Evolutionary conservation across 2,329 filamentous ascomycete genomes (phyloP).

Genomic region (Neurospora crassa): DNA sequence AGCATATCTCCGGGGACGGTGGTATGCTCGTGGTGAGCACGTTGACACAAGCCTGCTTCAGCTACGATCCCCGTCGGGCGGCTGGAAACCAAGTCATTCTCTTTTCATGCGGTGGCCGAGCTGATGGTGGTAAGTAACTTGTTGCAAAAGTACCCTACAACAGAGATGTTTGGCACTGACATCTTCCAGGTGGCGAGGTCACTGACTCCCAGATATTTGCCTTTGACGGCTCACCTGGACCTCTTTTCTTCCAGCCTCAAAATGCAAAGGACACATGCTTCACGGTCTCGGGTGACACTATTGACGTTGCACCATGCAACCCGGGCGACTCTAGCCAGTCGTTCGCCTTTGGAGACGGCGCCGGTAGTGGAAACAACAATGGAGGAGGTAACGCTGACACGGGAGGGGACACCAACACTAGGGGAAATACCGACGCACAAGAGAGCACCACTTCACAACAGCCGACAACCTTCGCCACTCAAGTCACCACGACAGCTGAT

Average conservation of each 20-base stretch:
- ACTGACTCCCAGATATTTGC: slow-evolving; percentile 43
- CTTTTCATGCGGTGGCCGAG: slow-evolving; percentile 49
- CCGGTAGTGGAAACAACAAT: slow-evolving; percentile 2
- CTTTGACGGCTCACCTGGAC: slow-evolving; percentile 32
- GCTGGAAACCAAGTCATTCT: slow-evolving; percentile 43
- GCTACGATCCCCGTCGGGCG: slow-evolving; percentile 43
- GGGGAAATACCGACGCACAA: slow-evolving; percentile 1
- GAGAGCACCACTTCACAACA: not conserved
- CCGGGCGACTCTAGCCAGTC: slow-evolving; percentile 30
- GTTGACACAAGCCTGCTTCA: slow-evolving; percentile 48
- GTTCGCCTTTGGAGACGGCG: slow-evolving; percentile 26
- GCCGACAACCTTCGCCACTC: not conserved
- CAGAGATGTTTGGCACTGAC: slow-evolving; percentile 3
- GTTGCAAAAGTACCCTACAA: not conserved
- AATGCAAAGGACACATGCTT: slow-evolving; percentile 40
- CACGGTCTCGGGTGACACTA: slow-evolving; percentile 30
- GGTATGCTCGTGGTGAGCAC: slow-evolving; percentile 45
- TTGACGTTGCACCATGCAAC: slow-evolving; percentile 36
- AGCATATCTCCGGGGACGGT: slow-evolving; percentile 37
- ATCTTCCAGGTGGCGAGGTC: slow-evolving; percentile 30
- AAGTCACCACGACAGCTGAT: not conserved
- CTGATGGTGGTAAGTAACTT: slow-evolving; percentile 34
- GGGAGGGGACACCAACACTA: not conserved
- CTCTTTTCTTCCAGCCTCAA: slow-evolving; percentile 33
- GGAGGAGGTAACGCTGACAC: slow-evolving; percentile 1